Conservation (phyloP, 2,329 filamentous ascomycete genomes). For the Trematosphaeria pertusa region DNA sequence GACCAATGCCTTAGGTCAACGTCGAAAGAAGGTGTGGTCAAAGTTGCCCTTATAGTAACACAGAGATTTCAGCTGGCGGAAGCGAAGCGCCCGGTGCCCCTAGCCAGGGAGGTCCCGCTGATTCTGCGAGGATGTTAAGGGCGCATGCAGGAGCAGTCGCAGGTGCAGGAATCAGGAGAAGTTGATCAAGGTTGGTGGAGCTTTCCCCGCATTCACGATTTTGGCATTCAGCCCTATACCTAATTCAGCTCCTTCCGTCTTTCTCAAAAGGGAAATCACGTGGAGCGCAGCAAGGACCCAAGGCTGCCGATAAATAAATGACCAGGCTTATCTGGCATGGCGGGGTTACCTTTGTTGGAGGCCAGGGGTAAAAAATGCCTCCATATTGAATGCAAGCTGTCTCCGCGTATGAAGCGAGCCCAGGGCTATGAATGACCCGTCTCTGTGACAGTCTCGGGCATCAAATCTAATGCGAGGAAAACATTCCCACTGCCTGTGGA, state of each 20-base stretch:
- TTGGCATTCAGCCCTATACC: background rate
- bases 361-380: too few relatives aligned
- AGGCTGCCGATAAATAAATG: too few relatives aligned
- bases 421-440: too few relatives aligned
- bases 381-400: too few relatives aligned
- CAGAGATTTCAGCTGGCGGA: slow-evolving; percentile 13
- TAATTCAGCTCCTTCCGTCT: slow-evolving; percentile 1
- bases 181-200: slow-evolving; percentile 1
- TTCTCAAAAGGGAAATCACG: background rate
- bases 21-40: slow-evolving; percentile 28
- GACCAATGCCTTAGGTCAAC: background rate
- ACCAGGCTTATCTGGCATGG: too few relatives aligned
- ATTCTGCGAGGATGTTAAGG: background rate
- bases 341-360: too few relatives aligned
- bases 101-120: too few relatives aligned
- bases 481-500: too few relatives aligned
- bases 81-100: too few relatives aligned
- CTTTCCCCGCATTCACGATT: slow-evolving; percentile 3
- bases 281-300: background rate
- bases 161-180: background rate
- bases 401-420: too few relatives aligned
- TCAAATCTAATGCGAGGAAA: too few relatives aligned
- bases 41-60: slow-evolving; percentile 18
- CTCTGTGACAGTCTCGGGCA: too few relatives aligned
- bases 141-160: background rate